Evolutionary conservation across 1,284 basidiomycete genomes (phyloP).

Genomic region (Pyrrhoderma lamaoense): DNA sequence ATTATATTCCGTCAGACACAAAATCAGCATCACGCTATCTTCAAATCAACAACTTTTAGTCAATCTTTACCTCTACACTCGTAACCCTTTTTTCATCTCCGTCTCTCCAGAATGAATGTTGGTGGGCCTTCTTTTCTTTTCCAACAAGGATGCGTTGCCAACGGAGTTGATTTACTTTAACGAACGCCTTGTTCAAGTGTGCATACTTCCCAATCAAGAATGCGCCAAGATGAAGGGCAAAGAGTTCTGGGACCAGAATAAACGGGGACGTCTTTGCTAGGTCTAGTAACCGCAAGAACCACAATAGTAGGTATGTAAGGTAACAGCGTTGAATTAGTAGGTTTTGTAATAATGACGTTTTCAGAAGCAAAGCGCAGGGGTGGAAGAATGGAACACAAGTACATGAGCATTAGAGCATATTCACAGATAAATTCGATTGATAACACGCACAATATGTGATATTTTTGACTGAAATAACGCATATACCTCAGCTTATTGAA

Average conservation of each 20-base stretch:
- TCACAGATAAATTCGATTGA: conserved; percentile 15
- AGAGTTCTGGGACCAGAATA: conserved; percentile 75
- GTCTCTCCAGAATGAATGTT: conserved; percentile 81
- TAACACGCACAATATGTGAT: conserved; percentile 69
- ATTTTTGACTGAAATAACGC: conserved; percentile 70
- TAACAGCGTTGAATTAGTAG: not conserved
- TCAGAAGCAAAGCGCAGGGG: conserved; percentile 8
- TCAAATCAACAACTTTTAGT: not conserved
- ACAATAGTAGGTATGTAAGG: too few species aligned
- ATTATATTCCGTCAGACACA: too few species aligned
- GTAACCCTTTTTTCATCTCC: conserved; percentile 83
- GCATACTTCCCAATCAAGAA: conserved; percentile 82
- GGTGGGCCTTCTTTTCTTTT: conserved; percentile 46
- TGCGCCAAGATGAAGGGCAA: conserved; percentile 80
- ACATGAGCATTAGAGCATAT: not conserved
- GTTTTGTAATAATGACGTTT: conserved; percentile 1
- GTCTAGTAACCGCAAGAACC: conserved; percentile 39
- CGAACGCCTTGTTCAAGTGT: conserved; percentile 68
- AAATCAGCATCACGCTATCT: not conserved
- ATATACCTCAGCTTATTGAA: conserved; percentile 1
- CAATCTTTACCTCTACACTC: conserved; percentile 47
- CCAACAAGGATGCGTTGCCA: conserved; percentile 75
- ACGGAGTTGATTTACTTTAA: conserved; percentile 76
- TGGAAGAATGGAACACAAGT: not conserved
- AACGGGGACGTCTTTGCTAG: conserved; percentile 84